Conservation (phyloP, 352 stramenopile species). For the Phytophthora pini region DNA sequence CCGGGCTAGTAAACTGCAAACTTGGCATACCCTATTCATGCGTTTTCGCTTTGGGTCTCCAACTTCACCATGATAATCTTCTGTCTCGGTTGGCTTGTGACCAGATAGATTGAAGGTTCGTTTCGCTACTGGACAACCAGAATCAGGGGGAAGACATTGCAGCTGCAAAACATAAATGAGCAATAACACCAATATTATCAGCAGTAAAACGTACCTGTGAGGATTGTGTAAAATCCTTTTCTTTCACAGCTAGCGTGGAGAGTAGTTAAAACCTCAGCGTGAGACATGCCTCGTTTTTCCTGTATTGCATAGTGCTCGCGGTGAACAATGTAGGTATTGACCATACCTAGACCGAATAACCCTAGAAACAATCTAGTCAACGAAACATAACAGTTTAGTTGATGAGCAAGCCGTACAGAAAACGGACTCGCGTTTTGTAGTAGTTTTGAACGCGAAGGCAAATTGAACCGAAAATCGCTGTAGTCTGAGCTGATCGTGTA, state of each 20-base stretch:
- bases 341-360: background rate
- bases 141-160: no score
- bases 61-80: slow-evolving; percentile 1
- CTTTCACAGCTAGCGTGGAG: background rate
- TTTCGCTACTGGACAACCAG: no score
- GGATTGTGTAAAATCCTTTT: background rate
- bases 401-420: background rate
- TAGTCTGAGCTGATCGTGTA: slow-evolving; percentile 4
- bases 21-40: background rate
- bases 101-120: background rate
- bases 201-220: no score
- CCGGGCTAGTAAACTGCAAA: background rate
- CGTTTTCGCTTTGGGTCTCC: background rate
- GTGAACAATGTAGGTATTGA: slow-evolving; percentile 5
- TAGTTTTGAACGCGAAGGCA: slow-evolving; percentile 5
- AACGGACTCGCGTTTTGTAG: slow-evolving; percentile 2
- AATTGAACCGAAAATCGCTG: slow-evolving; percentile 6
- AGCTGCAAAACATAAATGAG: no score
- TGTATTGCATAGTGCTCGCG: background rate
- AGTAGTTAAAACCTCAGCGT: background rate
- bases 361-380: background rate
- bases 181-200: no score
- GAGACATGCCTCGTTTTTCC: background rate
- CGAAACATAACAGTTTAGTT: background rate
- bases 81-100: background rate